Base-by-base conservation (phyloP, 352 stramenopile species). In the Plasmopara muralis region DNA sequence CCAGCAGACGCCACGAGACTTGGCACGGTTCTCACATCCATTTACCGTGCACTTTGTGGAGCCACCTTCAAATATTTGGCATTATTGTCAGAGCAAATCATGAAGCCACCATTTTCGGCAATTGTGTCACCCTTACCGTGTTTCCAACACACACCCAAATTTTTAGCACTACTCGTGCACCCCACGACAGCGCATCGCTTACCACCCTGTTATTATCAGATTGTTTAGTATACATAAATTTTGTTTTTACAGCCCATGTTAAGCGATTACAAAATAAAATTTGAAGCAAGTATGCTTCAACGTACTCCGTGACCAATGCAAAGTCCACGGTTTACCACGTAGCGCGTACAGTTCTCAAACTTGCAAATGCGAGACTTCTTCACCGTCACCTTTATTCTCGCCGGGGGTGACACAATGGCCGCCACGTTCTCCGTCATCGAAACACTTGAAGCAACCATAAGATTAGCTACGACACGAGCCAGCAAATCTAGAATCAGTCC, bases 291-390 rank as follows among this genome's bases (percentile, higher is more conserved):
- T 15, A 30, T 30, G 14, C 16, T 30, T 28, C 30, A 48, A 72
- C 64, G 46, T 53, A 72, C 64, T 28, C 81, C 81, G 55, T 91
- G 81, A 43, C 74, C 74, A 51, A 87, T 86, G 49, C 78, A 91
- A 12, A 87, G 67, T 12, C 82, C 79, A 41, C 78, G 77, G 59
- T 87, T 85, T 25, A 88, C 74, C 35, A 87, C 74, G 53, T 87
- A 89, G 34, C 74, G 73, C 16, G 74, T 87, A 61, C 81, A 91
- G 52, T 73, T 72, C 8, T 88, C 71, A 45, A 85, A 71, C 54
- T 86, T 86, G 66, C 81, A 91, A 34, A 86, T 84, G 25, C 80
- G 74, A 50, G 78, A 87, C 35, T 82, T 85, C 52, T 87, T 83
- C 18, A 83, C 60, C 13, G 66, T 37, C 44, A 43, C 20, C 16